phyloP scores from a whole-genome alignment of 2,329 filamentous ascomycete species.

The Penicillium hesseltinei region DNA sequence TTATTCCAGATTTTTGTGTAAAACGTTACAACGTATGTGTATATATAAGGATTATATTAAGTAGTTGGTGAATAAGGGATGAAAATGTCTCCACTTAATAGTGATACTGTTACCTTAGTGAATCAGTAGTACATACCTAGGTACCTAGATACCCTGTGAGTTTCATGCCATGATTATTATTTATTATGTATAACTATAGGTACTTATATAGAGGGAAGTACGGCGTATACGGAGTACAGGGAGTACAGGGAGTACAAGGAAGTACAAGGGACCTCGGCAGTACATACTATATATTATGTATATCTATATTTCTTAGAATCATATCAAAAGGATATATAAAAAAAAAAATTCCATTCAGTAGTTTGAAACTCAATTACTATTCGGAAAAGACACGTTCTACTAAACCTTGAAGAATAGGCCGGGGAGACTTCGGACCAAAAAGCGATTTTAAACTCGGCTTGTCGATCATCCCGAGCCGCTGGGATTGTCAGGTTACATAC shows the following conservation, averaged over 20 bases:
- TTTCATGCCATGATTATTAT: neutral
- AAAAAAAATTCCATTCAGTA: no score
- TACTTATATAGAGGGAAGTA: neutral
- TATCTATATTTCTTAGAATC: no score
- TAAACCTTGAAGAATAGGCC: neutral
- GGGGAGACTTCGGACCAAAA: neutral
- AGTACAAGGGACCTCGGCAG: no score
- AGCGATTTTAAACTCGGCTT: neutral
- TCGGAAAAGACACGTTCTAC: neutral
- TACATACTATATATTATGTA: no score
- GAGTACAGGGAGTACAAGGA: no score
- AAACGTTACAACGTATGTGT: neutral
- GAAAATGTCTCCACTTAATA: neutral
- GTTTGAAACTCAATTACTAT: no score
- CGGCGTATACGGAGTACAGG: no score
- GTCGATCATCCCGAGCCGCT: slow-evolving; percentile 7
- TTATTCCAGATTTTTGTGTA: neutral
- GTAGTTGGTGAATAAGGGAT: neutral
- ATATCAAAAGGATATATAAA: neutral
- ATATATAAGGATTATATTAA: neutral
- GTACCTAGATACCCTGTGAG: neutral
- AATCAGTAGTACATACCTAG: neutral
- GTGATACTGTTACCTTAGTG: neutral
- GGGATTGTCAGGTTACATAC: neutral
- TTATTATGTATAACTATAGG: neutral